A percentile compares a stretch with the other conserved stretches of the same genome.
Evolutionary conservation across 805 yeast species (phyloP).

Genomic region (Yarrowia alimentaria): DNA sequence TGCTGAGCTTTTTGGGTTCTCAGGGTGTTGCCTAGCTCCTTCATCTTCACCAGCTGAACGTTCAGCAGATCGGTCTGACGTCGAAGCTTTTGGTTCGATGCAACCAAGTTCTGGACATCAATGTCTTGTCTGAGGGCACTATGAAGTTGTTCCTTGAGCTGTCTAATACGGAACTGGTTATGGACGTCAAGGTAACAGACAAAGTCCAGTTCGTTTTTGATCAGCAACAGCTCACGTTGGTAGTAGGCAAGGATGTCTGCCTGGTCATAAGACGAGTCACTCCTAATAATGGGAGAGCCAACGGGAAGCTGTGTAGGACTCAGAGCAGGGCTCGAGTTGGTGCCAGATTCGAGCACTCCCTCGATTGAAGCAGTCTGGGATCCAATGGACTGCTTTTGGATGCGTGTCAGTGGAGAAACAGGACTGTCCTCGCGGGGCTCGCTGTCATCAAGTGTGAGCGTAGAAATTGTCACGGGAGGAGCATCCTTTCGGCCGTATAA

Average conservation of each 20-base stretch:
- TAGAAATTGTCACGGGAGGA: conserved; percentile 10
- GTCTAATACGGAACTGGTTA: conserved; percentile 43
- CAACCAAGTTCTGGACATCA: conserved; percentile 37
- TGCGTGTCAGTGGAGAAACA: conserved; percentile 9
- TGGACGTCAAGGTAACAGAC: conserved; percentile 52
- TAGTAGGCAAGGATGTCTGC: conserved; percentile 45
- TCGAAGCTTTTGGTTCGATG: conserved; percentile 37
- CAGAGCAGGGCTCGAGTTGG: conserved; percentile 9
- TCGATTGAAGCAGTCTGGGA: conserved; percentile 6
- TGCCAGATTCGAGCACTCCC: conserved; percentile 14
- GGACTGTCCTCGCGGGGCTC: conserved; percentile 14
- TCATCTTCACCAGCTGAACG: conserved; percentile 37
- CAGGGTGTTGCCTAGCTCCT: conserved; percentile 38
- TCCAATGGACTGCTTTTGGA: conserved; percentile 13
- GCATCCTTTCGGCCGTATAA: conserved; percentile 19
- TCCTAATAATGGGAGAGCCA: conserved; percentile 12
- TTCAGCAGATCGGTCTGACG: conserved; percentile 35
- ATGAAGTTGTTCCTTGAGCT: conserved; percentile 40
- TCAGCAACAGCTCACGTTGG: conserved; percentile 56
- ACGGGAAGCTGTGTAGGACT: conserved; percentile 15
- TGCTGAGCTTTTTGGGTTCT: conserved; percentile 42
- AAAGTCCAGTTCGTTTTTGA: conserved; percentile 62
- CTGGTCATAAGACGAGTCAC: conserved; percentile 13
- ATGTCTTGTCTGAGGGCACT: conserved; percentile 37
- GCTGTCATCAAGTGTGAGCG: conserved; percentile 6